A percentile compares a stretch with the other conserved stretches of the same genome.
Evolutionary conservation across 1,284 basidiomycete genomes (phyloP).

Genomic region (Rhodotorula sp.): DNA sequence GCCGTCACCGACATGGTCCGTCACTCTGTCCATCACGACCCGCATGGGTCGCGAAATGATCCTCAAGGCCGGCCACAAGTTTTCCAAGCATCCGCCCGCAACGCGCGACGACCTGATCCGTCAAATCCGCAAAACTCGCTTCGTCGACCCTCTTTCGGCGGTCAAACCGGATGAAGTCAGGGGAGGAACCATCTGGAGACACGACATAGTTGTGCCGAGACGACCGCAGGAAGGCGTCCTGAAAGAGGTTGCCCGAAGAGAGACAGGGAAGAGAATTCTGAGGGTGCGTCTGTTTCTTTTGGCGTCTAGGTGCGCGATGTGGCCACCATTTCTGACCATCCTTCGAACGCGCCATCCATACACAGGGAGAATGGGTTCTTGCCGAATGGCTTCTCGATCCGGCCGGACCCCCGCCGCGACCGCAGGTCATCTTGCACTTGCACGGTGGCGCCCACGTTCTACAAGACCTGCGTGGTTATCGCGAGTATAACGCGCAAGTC

Average conservation of each 20-base stretch:
- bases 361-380: not conserved
- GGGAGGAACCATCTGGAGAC: not conserved
- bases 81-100: not conserved
- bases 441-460: conserved; percentile 12
- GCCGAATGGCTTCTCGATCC: not conserved
- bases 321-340: not conserved
- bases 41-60: not conserved
- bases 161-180: not conserved
- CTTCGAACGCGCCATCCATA: too few relatives aligned
- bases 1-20: not conserved
- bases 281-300: not conserved
- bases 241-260: not conserved
- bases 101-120: not conserved
- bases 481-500: conserved; percentile 11
- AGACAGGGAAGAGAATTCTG: not conserved
- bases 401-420: not conserved
- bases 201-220: not conserved
- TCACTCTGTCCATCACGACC: conserved; percentile 3
- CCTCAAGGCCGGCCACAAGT: not conserved
- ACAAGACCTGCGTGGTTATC: not conserved
- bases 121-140: not conserved
- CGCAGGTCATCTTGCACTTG: not conserved
- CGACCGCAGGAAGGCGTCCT: not conserved
- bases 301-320: not conserved
- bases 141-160: not conserved